phyloP scores from a whole-genome alignment of 2,329 filamentous ascomycete species.

The Hypoxylon sp. region DNA sequence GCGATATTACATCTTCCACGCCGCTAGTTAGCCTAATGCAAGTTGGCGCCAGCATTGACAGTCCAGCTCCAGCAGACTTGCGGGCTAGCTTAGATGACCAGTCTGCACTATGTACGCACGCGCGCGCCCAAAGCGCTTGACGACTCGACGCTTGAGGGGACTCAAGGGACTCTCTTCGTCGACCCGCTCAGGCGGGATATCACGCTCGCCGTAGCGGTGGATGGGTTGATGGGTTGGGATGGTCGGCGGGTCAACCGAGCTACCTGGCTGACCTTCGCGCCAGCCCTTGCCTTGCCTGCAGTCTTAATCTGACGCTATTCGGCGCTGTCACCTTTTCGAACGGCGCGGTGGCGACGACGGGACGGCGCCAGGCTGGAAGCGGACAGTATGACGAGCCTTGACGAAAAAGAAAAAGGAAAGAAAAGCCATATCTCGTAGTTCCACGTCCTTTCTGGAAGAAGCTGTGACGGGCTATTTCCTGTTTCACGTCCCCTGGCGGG shows the following conservation, averaged over 20 bases:
- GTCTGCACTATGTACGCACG: conserved; percentile 17
- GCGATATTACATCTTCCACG: conserved; percentile 14
- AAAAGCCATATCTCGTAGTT: conserved; percentile 28
- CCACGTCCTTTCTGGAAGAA: conserved; percentile 41
- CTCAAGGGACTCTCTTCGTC: conserved; percentile 20
- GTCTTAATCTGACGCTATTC: too few relatives aligned
- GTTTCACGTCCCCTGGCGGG: conserved; percentile 44
- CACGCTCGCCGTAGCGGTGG: conserved; percentile 25
- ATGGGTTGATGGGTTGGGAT: conserved; percentile 14
- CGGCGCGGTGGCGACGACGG: too few relatives aligned
- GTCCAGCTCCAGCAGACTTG: conserved; percentile 14
- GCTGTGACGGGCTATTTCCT: conserved; percentile 40
- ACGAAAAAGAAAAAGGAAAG: too few relatives aligned
- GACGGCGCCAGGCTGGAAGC: conserved; percentile 9
- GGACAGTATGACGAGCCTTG: conserved; percentile 14
- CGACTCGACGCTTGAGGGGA: too few relatives aligned
- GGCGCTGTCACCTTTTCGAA: too few relatives aligned
- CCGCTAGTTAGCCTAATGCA: conserved; percentile 24
- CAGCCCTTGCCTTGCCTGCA: background rate
- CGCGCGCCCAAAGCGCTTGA: conserved; percentile 30
- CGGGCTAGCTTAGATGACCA: conserved; percentile 20
- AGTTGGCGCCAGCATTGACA: conserved; percentile 28
- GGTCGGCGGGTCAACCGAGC: conserved; percentile 21
- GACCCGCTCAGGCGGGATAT: conserved; percentile 27
- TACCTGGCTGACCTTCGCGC: too few relatives aligned